Evolutionary conservation across 179 eudicot genomes (phyloP).

Genomic region (Dionaea muscipula): DNA sequence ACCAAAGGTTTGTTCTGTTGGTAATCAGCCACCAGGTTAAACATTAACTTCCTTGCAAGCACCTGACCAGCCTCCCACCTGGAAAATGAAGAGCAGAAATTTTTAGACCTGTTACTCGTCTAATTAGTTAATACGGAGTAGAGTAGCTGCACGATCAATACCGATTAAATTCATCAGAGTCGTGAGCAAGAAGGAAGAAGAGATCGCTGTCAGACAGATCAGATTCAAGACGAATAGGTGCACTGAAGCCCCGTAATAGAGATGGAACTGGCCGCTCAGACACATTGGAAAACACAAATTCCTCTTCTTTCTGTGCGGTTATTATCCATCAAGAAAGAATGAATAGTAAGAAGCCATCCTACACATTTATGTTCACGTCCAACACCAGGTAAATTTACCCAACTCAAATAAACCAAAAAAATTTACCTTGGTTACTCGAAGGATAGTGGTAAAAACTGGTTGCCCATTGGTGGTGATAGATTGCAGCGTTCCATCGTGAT

Average conservation of each 20-base stretch:
- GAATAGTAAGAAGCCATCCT: background rate
- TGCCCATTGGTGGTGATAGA: conserved; percentile 32
- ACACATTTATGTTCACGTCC: too few relatives aligned
- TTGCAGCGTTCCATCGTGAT: conserved; percentile 64
- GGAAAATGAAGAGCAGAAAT: conserved; percentile 2
- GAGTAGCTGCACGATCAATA: conserved; percentile 10
- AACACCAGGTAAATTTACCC: too few relatives aligned
- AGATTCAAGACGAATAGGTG: conserved; percentile 77
- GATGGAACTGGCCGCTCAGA: conserved; percentile 78
- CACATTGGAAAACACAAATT: conserved; percentile 69
- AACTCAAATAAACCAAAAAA: background rate
- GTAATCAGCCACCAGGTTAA: conserved; percentile 63
- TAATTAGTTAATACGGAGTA: too few relatives aligned
- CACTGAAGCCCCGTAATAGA: conserved; percentile 73
- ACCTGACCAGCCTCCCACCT: conserved; percentile 99
- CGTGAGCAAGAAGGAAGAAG: conserved; percentile 87
- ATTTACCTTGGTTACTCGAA: conserved; percentile 75
- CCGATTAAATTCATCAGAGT: conserved; percentile 97
- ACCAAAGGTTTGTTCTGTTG: conserved; percentile 67
- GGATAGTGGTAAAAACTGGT: conserved; percentile 53
- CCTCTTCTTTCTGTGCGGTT: conserved; percentile 71
- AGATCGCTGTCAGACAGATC: conserved; percentile 74
- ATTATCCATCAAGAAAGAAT: conserved; percentile 5
- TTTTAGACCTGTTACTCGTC: too few relatives aligned
- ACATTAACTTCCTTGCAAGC: conserved; percentile 83